These are phyloP conservation scores for Pseudogymnoascus destructans DNA, from an alignment of 2,329 filamentous ascomycete species.

Conservation along the genomic window DNA sequence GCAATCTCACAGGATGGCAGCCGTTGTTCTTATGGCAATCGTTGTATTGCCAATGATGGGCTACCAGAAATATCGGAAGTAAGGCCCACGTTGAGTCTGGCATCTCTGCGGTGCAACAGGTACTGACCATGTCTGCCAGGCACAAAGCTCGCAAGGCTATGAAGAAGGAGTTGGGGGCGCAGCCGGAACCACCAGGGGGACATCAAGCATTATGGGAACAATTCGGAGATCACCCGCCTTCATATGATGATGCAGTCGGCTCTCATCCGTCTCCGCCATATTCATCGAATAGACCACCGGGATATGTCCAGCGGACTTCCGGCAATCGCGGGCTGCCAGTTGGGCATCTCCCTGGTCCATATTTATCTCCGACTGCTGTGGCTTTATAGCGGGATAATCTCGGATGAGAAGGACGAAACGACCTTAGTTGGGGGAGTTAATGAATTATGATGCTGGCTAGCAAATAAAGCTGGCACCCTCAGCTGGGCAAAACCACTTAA, in stretches of 20 bases:
- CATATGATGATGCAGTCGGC: background rate
- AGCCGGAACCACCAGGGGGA: background rate
- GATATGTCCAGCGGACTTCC: background rate
- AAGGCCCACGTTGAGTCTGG: background rate
- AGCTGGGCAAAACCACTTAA: background rate
- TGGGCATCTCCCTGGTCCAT: background rate
- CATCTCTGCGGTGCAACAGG: background rate
- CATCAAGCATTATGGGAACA: background rate
- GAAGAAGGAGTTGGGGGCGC: background rate
- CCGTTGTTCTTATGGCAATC: constrained; percentile 2
- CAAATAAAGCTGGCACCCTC: background rate
- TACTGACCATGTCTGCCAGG: background rate
- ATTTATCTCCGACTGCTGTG: background rate
- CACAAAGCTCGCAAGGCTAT: background rate
- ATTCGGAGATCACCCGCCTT: background rate
- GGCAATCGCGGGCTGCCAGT: background rate
- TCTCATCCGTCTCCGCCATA: background rate
- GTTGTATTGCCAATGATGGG: background rate
- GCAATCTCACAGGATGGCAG: background rate
- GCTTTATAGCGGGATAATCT: background rate
- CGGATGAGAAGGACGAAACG: background rate
- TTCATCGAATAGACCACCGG: background rate
- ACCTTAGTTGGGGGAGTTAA: background rate
- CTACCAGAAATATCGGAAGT: constrained; percentile 4
- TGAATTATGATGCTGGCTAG: background rate